Evolutionary conservation across 495 filamentous ascomycete species (phyloP).

Genomic region (Aspergillus incahuasiensis): DNA sequence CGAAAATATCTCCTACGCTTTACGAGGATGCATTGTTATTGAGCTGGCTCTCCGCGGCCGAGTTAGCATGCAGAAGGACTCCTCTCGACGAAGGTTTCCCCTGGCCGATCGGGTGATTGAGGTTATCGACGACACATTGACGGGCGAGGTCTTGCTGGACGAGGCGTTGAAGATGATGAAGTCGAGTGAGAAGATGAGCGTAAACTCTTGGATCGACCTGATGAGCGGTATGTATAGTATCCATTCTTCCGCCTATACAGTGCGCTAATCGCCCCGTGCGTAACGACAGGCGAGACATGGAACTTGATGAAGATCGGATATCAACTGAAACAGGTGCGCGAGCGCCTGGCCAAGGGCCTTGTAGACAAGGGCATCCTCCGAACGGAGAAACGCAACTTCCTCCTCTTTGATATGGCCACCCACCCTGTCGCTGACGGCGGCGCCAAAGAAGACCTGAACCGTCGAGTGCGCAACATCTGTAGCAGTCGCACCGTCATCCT

Average conservation of each 20-base stretch:
- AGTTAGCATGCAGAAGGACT: constrained; percentile 97
- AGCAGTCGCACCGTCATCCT: constrained; percentile 92
- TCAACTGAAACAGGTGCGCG: constrained; percentile 97
- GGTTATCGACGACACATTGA: constrained; percentile 94
- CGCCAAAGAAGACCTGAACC: constrained; percentile 94
- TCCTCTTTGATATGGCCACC: constrained; percentile 99
- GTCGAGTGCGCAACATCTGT: constrained; percentile 85
- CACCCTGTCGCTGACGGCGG: constrained; percentile 97
- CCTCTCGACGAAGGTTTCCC: constrained; percentile 85
- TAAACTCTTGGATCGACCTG: constrained; percentile 95
- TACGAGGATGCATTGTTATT: constrained; percentile 96
- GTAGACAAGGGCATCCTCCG: constrained; percentile 98
- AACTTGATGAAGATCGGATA: constrained; percentile 99
- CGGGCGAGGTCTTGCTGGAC: constrained; percentile 94
- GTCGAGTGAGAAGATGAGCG: constrained; percentile 98
- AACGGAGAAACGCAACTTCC: constrained; percentile 98
- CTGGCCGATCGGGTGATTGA: constrained; percentile 90
- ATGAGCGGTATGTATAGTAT: constrained; percentile 73
- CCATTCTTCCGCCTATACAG: background rate
- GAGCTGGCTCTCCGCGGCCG: constrained; percentile 94
- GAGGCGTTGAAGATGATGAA: constrained; percentile 99
- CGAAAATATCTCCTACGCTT: constrained; percentile 97
- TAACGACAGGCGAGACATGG: constrained; percentile 84
- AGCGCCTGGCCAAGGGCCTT: constrained; percentile 94
- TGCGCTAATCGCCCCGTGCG: constrained; percentile 2